Evolutionary conservation across 148 eudicot genomes (phyloP).

Genomic region (Vaccinium darrowii): DNA sequence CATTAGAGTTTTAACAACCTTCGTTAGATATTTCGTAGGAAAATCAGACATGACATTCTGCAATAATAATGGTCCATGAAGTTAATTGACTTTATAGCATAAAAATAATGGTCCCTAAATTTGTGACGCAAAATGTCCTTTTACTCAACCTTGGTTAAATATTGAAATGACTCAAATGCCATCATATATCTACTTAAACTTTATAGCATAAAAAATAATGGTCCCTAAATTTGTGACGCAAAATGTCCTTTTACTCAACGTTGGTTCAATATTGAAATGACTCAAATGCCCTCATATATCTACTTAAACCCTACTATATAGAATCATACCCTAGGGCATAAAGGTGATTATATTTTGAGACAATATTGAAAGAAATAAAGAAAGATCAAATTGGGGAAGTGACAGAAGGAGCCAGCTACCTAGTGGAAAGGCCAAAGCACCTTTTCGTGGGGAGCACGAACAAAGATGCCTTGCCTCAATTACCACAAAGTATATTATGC

Average conservation of each 20-base stretch:
- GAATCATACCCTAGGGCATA: not conserved
- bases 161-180: not conserved
- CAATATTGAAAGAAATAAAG: not conserved
- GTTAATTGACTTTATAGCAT: not conserved
- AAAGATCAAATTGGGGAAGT: not conserved
- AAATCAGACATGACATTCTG: not conserved
- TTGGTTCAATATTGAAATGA: not conserved
- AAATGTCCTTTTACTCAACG: not conserved
- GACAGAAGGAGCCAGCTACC: slow-evolving; percentile 7
- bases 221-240: not conserved
- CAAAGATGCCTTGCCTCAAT: slow-evolving; percentile 11
- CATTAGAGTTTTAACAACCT: not conserved
- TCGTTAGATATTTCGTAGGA: not conserved
- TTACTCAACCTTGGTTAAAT: not conserved
- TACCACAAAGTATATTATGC: not conserved
- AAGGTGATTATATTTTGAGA: not conserved
- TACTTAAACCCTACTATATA: not conserved
- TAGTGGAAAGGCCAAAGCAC: slow-evolving; percentile 10
- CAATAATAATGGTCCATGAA: not conserved
- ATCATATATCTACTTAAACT: not conserved
- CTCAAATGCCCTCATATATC: not conserved
- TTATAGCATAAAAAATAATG: not conserved
- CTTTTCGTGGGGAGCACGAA: slow-evolving; percentile 5
- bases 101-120: not conserved
- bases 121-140: not conserved